Conservation (phyloP, 108 stramenopile species). For the Discostella stelligeroides region DNA sequence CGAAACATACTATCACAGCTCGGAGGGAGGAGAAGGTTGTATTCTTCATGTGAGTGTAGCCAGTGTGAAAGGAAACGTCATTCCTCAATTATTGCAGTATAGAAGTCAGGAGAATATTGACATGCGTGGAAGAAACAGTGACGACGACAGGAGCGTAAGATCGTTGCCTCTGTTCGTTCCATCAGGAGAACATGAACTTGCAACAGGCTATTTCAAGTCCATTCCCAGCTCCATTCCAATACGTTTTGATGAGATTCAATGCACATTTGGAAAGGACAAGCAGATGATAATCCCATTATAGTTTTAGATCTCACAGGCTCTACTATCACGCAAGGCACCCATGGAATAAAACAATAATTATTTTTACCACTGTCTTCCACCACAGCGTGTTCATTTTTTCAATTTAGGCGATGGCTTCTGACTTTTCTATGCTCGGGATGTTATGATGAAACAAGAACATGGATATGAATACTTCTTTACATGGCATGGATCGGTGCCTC, state of each 20-base stretch:
- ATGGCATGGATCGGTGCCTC: neutral
- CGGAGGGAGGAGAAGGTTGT: constrained; percentile 16
- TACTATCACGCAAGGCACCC: neutral
- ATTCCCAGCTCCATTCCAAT: constrained; percentile 34
- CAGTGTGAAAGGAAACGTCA: constrained; percentile 42
- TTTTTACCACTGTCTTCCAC: neutral
- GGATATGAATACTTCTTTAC: no score
- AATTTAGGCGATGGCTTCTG: no score
- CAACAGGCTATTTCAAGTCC: neutral
- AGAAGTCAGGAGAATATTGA: no score
- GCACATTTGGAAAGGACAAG: constrained; percentile 39
- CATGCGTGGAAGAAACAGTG: neutral
- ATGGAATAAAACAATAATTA: neutral
- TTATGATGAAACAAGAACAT: no score
- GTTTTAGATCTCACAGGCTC: neutral
- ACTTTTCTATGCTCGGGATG: no score
- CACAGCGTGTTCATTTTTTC: no score
- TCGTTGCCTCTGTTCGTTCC: constrained; percentile 20
- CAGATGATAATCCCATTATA: constrained; percentile 5
- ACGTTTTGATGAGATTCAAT: constrained; percentile 21
- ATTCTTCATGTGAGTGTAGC: constrained; percentile 48
- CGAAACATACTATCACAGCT: constrained; percentile 19
- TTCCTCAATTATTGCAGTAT: constrained; percentile 18
- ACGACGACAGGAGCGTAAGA: neutral
- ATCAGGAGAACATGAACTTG: neutral